These are phyloP conservation scores for Erysimum pusillum DNA, from an alignment of 441 rosid genomes.

Conservation along the genomic window DNA sequence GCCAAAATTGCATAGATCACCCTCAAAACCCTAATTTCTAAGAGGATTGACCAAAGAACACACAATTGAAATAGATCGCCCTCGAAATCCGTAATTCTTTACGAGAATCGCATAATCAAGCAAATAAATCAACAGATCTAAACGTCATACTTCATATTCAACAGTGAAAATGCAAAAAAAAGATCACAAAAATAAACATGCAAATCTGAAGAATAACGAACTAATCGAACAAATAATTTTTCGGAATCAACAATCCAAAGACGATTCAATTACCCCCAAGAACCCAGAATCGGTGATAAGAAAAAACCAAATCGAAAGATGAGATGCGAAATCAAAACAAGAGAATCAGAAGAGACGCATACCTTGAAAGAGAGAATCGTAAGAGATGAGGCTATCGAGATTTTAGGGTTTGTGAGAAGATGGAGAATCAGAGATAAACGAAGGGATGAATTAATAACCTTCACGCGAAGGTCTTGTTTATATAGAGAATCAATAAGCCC, in stretches of 20 bases:
- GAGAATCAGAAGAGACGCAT: background rate
- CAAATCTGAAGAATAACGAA: background rate
- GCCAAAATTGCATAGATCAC: too few species aligned
- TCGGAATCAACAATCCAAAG: background rate
- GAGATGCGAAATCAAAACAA: conserved; percentile 1
- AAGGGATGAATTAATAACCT: background rate
- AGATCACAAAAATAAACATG: background rate
- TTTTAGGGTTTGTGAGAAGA: conserved; percentile 10
- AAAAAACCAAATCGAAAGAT: background rate
- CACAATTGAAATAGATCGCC: background rate
- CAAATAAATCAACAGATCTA: background rate
- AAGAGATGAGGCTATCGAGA: background rate
- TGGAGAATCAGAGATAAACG: background rate
- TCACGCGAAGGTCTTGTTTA: background rate
- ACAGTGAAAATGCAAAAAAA: background rate
- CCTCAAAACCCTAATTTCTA: too few species aligned
- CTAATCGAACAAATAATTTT: background rate
- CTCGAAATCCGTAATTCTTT: background rate
- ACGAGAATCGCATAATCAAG: background rate
- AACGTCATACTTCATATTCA: background rate
- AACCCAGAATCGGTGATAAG: background rate
- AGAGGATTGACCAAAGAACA: background rate
- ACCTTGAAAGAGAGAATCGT: conserved; percentile 33
- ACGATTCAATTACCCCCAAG: background rate
- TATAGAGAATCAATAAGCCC: background rate